Percentiles rank a stretch among this genome's conserved stretches.
These are phyloP conservation scores for Mycena indigotica DNA, from an alignment of 768 basidiomycete species.

Conservation along the genomic window DNA sequence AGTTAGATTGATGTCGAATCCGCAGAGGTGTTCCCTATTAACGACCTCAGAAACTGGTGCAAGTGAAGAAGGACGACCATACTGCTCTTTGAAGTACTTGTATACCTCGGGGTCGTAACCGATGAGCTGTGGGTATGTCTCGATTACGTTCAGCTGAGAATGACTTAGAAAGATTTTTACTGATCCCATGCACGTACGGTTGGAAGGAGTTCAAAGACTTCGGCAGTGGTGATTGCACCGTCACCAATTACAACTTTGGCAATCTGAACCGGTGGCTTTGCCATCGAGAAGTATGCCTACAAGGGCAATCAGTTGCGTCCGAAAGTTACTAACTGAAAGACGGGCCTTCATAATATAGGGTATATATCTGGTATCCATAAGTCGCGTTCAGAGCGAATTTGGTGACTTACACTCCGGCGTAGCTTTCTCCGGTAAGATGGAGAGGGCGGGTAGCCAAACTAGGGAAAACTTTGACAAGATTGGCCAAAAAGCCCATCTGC, in stretches of 20 bases:
- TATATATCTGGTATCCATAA: constrained; percentile 3
- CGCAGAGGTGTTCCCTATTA: constrained; percentile 58
- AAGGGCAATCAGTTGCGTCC: background rate
- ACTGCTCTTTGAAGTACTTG: constrained; percentile 72
- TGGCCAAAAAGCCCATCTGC: constrained; percentile 71
- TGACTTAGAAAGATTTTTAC: constrained; percentile 1
- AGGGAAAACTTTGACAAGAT: constrained; percentile 77
- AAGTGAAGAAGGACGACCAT: constrained; percentile 27
- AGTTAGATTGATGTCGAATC: constrained; percentile 65
- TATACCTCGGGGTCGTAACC: constrained; percentile 69
- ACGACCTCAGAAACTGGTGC: background rate
- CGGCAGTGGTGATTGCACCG: constrained; percentile 55
- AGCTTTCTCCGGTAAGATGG: constrained; percentile 72
- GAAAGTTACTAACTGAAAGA: background rate
- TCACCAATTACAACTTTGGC: constrained; percentile 74
- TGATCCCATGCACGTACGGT: constrained; percentile 42
- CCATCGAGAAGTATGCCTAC: constrained; percentile 58
- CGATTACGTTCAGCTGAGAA: constrained; percentile 53
- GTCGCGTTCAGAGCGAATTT: background rate
- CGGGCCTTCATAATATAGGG: constrained; percentile 67
- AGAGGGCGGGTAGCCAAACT: constrained; percentile 66
- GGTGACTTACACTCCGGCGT: constrained; percentile 71
- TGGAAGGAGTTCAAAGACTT: constrained; percentile 55
- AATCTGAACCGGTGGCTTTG: constrained; percentile 67
- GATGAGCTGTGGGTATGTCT: constrained; percentile 78